A percentile compares a stretch with the other conserved stretches of the same genome.
Evolutionary conservation across 805 yeast genomes (phyloP).

Genomic region (Candida dajiaensis): DNA sequence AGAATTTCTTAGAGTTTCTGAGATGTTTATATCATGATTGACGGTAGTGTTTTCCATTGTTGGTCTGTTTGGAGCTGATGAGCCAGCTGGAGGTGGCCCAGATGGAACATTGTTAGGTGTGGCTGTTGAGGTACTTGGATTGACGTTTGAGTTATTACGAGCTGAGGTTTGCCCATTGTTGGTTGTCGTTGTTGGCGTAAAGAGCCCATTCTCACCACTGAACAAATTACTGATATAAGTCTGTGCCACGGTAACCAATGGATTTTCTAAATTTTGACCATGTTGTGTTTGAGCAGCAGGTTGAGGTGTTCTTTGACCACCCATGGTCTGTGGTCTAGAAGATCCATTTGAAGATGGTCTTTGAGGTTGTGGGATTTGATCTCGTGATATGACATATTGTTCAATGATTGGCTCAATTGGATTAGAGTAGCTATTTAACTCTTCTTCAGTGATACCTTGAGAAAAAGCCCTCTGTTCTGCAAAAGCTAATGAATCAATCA

Average conservation of each 20-base stretch:
- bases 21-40: not conserved
- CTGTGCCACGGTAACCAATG: not conserved
- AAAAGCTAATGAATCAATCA: slow-evolving; percentile 10
- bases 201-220: not conserved
- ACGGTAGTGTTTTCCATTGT: not conserved
- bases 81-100: not conserved
- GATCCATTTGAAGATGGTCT: not conserved
- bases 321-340: not conserved
- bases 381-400: not conserved
- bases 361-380: not conserved
- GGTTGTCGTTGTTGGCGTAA: not conserved
- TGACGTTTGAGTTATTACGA: not conserved
- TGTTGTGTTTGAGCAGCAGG: not conserved
- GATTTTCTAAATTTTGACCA: not conserved
- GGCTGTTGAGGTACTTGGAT: not conserved
- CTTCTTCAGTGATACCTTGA: slow-evolving; percentile 9
- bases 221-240: not conserved
- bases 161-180: not conserved
- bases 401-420: not conserved
- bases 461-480: slow-evolving; percentile 16
- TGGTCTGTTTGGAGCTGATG: not conserved
- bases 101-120: not conserved
- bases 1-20: not conserved
- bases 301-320: not conserved
- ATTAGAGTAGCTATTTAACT: slow-evolving; percentile 1